Percentiles rank a stretch among this genome's conserved stretches.
Evolutionary conservation across 176 grass and related monocot species (phyloP).

Genomic region (Phyllostachys edulis): DNA sequence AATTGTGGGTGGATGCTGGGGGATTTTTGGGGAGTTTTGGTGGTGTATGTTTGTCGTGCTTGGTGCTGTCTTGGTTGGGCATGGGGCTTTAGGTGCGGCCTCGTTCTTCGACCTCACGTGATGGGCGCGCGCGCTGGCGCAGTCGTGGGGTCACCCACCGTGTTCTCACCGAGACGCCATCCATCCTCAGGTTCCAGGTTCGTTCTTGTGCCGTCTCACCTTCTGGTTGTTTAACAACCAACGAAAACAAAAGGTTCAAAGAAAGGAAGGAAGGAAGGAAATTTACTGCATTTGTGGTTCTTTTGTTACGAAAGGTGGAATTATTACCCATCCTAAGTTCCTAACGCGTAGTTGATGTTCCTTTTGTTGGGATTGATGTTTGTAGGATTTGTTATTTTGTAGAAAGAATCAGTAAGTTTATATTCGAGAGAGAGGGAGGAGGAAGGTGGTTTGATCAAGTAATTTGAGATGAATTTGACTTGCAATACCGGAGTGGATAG

Average conservation of each 20-base stretch:
- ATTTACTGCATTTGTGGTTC: neutral
- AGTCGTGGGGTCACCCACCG: slow-evolving; percentile 73
- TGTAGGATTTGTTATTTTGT: neutral
- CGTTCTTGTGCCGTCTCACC: neutral
- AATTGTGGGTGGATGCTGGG: no score
- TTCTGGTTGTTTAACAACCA: neutral
- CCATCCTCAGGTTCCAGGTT: slow-evolving; percentile 77
- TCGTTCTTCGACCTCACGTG: slow-evolving; percentile 80
- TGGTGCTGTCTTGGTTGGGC: no score
- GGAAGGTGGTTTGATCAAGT: neutral
- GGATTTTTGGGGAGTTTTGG: no score
- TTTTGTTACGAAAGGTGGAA: neutral
- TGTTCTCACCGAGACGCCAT: slow-evolving; percentile 58
- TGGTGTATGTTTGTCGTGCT: no score
- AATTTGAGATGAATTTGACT: neutral
- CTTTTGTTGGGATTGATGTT: neutral
- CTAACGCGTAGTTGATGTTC: neutral
- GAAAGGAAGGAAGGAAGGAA: neutral
- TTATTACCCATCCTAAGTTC: neutral
- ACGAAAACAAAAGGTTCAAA: neutral
- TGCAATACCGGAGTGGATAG: neutral
- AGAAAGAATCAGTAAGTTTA: neutral
- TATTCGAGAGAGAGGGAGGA: neutral
- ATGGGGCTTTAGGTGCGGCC: no score
- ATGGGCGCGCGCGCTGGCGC: slow-evolving; percentile 49